phyloP scores from a whole-genome alignment of 345 rosid genomes.

The Zanthoxylum bungeanum region DNA sequence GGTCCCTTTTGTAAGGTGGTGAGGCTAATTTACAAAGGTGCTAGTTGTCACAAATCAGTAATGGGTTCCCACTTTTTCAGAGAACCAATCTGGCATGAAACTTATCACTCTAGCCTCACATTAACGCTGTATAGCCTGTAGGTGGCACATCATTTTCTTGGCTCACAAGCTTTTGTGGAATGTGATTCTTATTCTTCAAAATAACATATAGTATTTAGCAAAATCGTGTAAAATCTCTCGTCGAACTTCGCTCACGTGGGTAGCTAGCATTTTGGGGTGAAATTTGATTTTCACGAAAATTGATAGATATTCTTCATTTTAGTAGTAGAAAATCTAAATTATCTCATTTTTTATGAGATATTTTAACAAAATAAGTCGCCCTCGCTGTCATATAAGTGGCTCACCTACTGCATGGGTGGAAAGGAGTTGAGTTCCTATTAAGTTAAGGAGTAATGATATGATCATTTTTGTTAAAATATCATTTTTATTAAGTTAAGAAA shows the following conservation, averaged over 20 bases:
- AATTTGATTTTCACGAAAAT: no score
- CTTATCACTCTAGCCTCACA: slow-evolving; percentile 18
- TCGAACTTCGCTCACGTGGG: no score
- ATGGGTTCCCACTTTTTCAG: slow-evolving; percentile 20
- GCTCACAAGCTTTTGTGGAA: neutral
- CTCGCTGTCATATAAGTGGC: no score
- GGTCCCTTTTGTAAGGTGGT: neutral
- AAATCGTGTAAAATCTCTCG: no score
- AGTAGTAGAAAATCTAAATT: no score
- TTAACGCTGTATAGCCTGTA: slow-evolving; percentile 13
- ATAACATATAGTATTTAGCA: neutral
- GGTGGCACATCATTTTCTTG: slow-evolving; percentile 17
- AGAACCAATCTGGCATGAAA: slow-evolving; percentile 16
- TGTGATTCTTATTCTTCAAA: neutral
- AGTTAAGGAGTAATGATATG: no score
- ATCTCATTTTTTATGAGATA: neutral
- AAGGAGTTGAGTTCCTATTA: no score
- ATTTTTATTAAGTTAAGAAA: no score
- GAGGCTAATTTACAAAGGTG: neutral
- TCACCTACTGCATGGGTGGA: no score
- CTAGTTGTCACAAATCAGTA: slow-evolving; percentile 14
- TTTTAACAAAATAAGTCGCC: neutral
- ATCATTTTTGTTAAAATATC: no score
- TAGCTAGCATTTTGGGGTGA: no score
- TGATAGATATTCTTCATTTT: no score